phyloP scores from a whole-genome alignment of 1,284 basidiomycete species.

The Leccinum colubrinum region DNA sequence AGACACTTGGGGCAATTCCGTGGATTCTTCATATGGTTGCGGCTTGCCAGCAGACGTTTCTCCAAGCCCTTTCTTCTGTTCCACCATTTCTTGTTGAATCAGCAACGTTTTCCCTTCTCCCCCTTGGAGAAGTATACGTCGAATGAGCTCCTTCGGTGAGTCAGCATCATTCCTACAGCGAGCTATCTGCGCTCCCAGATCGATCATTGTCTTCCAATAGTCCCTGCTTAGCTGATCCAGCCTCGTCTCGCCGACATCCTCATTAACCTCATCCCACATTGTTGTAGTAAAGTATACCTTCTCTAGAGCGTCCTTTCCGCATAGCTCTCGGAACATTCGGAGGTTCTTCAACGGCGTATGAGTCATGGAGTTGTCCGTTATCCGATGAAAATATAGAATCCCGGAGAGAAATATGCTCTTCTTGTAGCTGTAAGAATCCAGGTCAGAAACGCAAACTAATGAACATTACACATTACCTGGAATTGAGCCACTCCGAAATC shows the following conservation, averaged over 20 bases:
- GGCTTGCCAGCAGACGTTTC: not conserved
- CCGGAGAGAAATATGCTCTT: conserved; percentile 35
- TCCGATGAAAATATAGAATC: conserved; percentile 47
- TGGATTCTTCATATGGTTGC: not conserved
- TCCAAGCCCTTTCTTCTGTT: not conserved
- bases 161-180: not conserved
- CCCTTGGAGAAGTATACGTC: not conserved
- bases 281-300: not conserved
- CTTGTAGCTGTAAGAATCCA: conserved; percentile 28
- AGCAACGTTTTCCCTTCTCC: not conserved
- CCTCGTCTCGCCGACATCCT: not conserved
- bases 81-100: not conserved
- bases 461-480: conserved; percentile 4
- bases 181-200: not conserved
- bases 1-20: not conserved
- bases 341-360: conserved; percentile 6
- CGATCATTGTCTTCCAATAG: not conserved
- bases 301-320: not conserved
- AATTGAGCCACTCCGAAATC: conserved; percentile 23
- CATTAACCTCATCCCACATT: not conserved
- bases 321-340: not conserved
- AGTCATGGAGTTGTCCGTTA: conserved; percentile 43
- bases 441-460: not conserved
- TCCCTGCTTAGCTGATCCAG: not conserved
- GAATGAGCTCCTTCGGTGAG: not conserved